A percentile compares a stretch with the other conserved stretches of the same genome.
These are phyloP conservation scores for Melastoma candidum DNA, from an alignment of 441 rosid species.

Conservation along the genomic window DNA sequence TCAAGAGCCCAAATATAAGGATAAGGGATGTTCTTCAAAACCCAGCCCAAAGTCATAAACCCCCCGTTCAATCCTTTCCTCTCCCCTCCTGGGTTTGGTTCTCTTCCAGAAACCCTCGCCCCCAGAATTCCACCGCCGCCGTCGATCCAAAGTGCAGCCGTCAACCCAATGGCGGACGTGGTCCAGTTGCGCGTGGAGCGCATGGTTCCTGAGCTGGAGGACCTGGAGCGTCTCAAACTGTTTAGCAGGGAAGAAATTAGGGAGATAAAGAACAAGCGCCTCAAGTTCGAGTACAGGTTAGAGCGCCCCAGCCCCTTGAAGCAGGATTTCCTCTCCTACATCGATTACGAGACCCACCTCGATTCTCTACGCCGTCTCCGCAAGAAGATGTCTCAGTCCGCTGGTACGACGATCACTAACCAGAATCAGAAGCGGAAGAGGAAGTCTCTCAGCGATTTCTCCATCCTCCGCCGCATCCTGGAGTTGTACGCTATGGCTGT, in stretches of 20 bases:
- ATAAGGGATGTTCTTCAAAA: too few species aligned
- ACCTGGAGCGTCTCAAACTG: constrained; percentile 59
- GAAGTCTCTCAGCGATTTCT: constrained; percentile 56
- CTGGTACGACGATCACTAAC: constrained; percentile 15
- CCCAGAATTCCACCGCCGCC: too few species aligned
- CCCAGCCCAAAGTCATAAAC: too few species aligned
- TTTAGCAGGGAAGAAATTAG: constrained; percentile 60
- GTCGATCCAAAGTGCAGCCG: not conserved
- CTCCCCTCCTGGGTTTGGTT: too few species aligned
- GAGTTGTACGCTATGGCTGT: constrained; percentile 65
- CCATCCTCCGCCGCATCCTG: constrained; percentile 51
- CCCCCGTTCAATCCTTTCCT: too few species aligned
- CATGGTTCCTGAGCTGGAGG: constrained; percentile 88
- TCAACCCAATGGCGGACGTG: constrained; percentile 67
- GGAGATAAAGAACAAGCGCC: constrained; percentile 76
- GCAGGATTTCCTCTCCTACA: constrained; percentile 64
- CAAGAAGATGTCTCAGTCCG: constrained; percentile 36
- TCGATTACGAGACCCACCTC: constrained; percentile 69
- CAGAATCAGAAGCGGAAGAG: constrained; percentile 30
- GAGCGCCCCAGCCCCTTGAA: constrained; percentile 86
- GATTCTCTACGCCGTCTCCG: constrained; percentile 71
- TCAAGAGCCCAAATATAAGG: too few species aligned
- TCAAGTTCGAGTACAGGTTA: constrained; percentile 83
- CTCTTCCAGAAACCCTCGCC: too few species aligned
- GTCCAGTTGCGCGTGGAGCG: constrained; percentile 97